phyloP scores from a whole-genome alignment of 164 flowering plant genomes.

The Protea cynaroides region DNA sequence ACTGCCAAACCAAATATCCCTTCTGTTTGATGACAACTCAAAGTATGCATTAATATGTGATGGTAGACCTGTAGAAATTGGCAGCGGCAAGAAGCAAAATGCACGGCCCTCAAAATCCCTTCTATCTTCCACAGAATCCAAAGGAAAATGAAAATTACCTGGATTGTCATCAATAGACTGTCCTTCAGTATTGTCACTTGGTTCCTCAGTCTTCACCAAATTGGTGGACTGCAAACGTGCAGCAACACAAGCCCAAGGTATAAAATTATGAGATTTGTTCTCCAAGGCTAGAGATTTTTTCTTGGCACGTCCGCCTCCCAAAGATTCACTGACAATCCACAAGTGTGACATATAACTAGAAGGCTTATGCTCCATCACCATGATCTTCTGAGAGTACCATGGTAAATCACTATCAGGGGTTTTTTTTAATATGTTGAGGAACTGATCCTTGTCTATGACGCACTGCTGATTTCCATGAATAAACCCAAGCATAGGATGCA shows the following conservation, averaged over 20 bases:
- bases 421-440: slow-evolving; percentile 52
- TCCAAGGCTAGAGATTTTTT: slow-evolving; percentile 24
- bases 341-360: slow-evolving; percentile 45
- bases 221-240: slow-evolving; percentile 51
- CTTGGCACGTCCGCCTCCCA: slow-evolving; percentile 43
- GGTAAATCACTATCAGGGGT: slow-evolving; percentile 49
- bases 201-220: slow-evolving; percentile 23
- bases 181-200: slow-evolving; percentile 18
- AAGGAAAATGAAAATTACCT: slow-evolving; percentile 31
- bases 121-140: slow-evolving; percentile 23
- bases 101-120: slow-evolving; percentile 83
- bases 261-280: slow-evolving; percentile 42
- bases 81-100: slow-evolving; percentile 92
- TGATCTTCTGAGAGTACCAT: slow-evolving; percentile 63
- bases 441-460: slow-evolving; percentile 54
- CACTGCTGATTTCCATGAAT: slow-evolving; percentile 37
- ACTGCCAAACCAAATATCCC: slow-evolving; percentile 98
- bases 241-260: slow-evolving; percentile 95
- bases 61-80: slow-evolving; percentile 87
- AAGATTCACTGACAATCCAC: slow-evolving; percentile 82
- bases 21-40: slow-evolving; percentile 90
- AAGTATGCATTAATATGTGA: slow-evolving; percentile 92
- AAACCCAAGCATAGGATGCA: slow-evolving; percentile 36
- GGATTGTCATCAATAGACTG: slow-evolving; percentile 17
- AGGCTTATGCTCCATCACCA: slow-evolving; percentile 53